Conservation (phyloP, 306 rosid genomes). For the Lagenaria siceraria region DNA sequence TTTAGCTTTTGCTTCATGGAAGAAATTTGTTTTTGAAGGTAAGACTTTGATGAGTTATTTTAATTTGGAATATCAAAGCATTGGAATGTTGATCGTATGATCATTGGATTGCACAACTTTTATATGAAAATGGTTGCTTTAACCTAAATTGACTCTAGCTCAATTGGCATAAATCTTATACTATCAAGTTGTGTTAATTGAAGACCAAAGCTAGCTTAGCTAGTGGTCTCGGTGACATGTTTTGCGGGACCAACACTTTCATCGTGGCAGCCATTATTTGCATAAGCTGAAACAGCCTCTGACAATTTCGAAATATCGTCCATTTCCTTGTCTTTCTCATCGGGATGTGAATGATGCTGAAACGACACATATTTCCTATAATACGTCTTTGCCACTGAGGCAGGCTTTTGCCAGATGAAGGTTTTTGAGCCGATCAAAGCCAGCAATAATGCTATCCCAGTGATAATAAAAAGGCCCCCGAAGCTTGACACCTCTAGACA, state of each 20-base stretch:
- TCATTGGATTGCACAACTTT: neutral
- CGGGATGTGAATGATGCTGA: neutral
- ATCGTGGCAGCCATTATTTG: neutral
- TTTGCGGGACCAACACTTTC: neutral
- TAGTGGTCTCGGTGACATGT: neutral
- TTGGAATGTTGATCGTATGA: neutral
- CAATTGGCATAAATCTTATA: too few species aligned
- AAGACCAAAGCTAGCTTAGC: neutral
- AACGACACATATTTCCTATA: conserved; percentile 3
- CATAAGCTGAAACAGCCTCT: neutral
- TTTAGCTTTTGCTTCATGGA: neutral
- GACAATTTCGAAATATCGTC: neutral
- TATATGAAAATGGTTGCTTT: neutral
- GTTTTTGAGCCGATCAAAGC: conserved; percentile 19
- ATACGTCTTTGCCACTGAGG: conserved; percentile 10
- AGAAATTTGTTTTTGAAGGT: neutral
- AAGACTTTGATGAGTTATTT: neutral
- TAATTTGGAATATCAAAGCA: neutral
- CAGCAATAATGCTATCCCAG: conserved; percentile 9
- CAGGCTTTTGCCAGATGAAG: conserved; percentile 20
- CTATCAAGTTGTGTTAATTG: too few species aligned
- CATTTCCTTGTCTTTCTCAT: neutral
- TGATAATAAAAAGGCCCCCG: conserved; percentile 34
- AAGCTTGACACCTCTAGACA: conserved; percentile 23
- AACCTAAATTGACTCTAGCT: too few species aligned